Base-by-base conservation (phyloP, 2,329 filamentous ascomycete genomes). In the Pseudogymnoascus verrucosus region DNA sequence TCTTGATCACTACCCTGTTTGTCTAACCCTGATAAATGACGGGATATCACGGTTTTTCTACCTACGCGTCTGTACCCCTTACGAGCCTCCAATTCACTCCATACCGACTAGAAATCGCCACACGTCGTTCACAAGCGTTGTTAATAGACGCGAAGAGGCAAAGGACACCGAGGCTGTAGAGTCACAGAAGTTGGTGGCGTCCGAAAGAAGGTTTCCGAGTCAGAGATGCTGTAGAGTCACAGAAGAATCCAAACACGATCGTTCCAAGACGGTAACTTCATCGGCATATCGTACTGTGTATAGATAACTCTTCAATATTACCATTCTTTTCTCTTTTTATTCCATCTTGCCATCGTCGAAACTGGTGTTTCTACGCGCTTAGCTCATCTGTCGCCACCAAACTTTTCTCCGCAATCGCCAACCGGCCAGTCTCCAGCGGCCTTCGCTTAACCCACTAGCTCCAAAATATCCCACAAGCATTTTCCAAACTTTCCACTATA, bases 401-500 rank as follows among this genome's bases (percentile, higher is more conserved):
- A 26, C 28, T 21, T 57, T 57, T n/a, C 51, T 57, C 51, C 51
- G 51, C 51, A 57, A 57, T 34, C 51, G 51, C 51, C n/a, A 57
- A 57, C 51, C 8, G 51, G 51, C 51, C 26, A 57, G 51, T 57
- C 51, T 19, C 51, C 51, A 34, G 51, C 51, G 28, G 51, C 51
- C 51, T 57, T 57, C 51, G 51, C 51, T 57, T 57, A 57, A 57
- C 28, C 28, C 26, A 57, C 51, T 57, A 57, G 51, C 51, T 21
- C 51, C 51, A 57, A 57, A 57, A 57, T 57, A 57, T 57, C 51
- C 51, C 51, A 57, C 51, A 57, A 57, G 51, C 51, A 57, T 57
- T 57, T 57, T 57, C 51, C 51, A 57, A 57, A 57, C 51, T 57
- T 57, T 57, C 51, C 51, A 57, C 51, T 57, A 57, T 57, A 57